Evolutionary conservation across 2,329 filamentous ascomycete genomes (phyloP), one percentile per base, ranked within the genome.

Genomic region (Fusarium sp.): DNA sequence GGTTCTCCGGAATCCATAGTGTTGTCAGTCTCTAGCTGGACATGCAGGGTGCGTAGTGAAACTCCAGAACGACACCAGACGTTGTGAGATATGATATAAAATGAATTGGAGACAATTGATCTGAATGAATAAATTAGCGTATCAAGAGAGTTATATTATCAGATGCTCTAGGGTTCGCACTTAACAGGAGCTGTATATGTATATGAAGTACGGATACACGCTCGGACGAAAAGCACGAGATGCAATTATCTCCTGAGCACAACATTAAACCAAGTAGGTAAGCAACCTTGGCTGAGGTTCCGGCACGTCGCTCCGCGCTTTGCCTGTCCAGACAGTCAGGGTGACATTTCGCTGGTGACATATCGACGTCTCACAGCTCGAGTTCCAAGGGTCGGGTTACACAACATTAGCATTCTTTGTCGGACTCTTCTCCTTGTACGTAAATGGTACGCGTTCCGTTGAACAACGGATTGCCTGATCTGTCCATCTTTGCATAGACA

Each of bases 21-120:
- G 19, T 56, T 26, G 20, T 11, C 13, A 56, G n/a, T 19, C 35
- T 52, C 37, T 47, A 46, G 47, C 52, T 59, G 48, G 47, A 53
- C 39, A 43, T 52, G 48, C 54, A 52, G 51, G 49, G 49, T 49
- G 35, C 32, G 51, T 48, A 26, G 45, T 65, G 48, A 65, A 61
- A 55, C 61, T 53, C 40, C 20, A 50, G 40, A 39, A 66, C 56
- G 28, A 43, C 54, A 55, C 46, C 37, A n/a, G 19, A 45, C 15
- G 30, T 59, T 39, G 32, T 40, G 37, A 48, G 33, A 39, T 39
- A 59, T 59, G 28, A 49, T 26, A 32, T 22, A 39, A 53, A 24
- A 65, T 40, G 39, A 28, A 24, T 45, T 8, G 37, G 11, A 56
- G 39, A 48, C 50, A 56, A 28, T n/a, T 20, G 44, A 28, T 22